These are phyloP conservation scores for Mucor piriformis DNA, from an alignment of 371 early-diverging fungal genomes.

Conservation along the genomic window DNA sequence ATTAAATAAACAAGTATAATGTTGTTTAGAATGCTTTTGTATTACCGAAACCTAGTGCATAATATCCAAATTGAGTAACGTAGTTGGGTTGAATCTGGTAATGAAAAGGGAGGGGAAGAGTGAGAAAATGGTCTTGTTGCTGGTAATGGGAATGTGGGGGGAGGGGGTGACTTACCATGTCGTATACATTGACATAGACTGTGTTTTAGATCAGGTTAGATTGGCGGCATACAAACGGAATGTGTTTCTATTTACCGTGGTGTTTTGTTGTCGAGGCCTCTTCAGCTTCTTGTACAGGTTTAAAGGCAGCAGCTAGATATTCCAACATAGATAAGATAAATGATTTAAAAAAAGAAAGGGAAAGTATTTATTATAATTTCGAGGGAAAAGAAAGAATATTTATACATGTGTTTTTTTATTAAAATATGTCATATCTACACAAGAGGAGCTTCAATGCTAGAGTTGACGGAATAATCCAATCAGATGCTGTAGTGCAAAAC, in stretches of 20 bases:
- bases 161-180: constrained; percentile 5
- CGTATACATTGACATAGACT: constrained; percentile 21
- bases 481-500: no score
- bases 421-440: no score
- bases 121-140: constrained; percentile 11
- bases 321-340: constrained; percentile 9
- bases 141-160: constrained; percentile 41
- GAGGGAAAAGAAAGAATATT: no score
- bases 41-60: constrained; percentile 52
- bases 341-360: not conserved
- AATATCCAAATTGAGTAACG: constrained; percentile 54
- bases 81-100: constrained; percentile 40
- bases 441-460: no score
- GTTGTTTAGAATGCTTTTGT: not conserved
- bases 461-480: no score
- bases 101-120: constrained; percentile 32
- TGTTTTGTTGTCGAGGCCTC: constrained; percentile 15
- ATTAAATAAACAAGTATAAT: not conserved
- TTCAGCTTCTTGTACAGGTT: not conserved
- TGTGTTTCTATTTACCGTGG: not conserved
- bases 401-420: no score
- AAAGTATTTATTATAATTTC: no score
- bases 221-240: constrained; percentile 34
- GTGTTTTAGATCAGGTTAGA: not conserved
- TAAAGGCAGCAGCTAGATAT: constrained; percentile 3